Evolutionary conservation across 768 basidiomycete species (phyloP), one percentile per base, ranked within the genome.

Genomic region (Pisolithus microcarpus): DNA sequence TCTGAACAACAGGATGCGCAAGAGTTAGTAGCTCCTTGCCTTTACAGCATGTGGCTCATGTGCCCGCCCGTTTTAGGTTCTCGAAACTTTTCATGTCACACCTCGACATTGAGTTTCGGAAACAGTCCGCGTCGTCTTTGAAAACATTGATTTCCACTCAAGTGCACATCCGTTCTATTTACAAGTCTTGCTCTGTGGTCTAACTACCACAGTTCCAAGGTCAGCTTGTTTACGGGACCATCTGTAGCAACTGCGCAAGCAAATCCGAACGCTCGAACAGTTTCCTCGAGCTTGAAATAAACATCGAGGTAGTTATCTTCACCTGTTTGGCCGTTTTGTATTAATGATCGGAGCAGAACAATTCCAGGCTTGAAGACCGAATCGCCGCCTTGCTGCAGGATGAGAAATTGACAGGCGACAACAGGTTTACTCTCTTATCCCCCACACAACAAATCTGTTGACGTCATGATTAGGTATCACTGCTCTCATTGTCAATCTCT

Each of bases 1-100:
- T 76, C 84, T 4, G 89, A 96, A 61, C 95, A 98, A 62, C 94
- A 97, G 68, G 95, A 98, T 70, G 93, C 95, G 28, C 91, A 94
- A 68, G 95, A 98, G 91, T 96, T 61, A 49, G 81, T 60, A 11
- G 5, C 23, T 18, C 13, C 3, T 23, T 4, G 7, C 26, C 10
- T 9, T 43, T 18, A 13, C 42, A 21, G 43, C 28, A 15, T 43
- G 59, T 26, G 51, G 38, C 23, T 24, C 8, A 16, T 10, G 3
- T 39, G 13, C 51, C 47, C 31, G 30, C 31, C 2, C 31, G 10
- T 49, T 57, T 1, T 62, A 94, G 92, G 63, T 95, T 97, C 64
- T 92, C 91, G 2, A 97, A 97, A 60, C 76, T 97, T 16, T 95
- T 97, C 68, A 87, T 97, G 80, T 82, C 83, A 11, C 85, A 92